Percentiles rank a stretch among this genome's conserved stretches.
Evolutionary conservation across 2,329 filamentous ascomycete species (phyloP).

Genomic region (Talaromyces pinophilus): DNA sequence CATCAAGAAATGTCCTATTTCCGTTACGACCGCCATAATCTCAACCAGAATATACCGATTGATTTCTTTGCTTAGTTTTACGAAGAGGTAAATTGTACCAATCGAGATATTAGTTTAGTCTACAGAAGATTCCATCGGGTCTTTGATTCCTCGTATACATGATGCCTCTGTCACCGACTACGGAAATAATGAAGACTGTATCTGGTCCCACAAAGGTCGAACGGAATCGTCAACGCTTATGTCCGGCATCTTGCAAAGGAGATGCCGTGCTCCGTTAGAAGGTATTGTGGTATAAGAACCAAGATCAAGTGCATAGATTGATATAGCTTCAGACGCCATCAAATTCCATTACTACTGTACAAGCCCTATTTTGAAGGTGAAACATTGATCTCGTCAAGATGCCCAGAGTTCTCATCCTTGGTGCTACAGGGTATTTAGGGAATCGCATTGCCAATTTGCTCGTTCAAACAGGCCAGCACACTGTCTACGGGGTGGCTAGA

Average conservation of each 20-base stretch:
- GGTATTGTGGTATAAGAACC: background rate
- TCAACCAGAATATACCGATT: background rate
- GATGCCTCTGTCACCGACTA: background rate
- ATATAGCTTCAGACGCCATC: background rate
- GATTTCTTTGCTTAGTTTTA: background rate
- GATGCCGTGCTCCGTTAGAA: background rate
- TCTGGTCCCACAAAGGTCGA: background rate
- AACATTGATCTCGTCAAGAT: conserved; percentile 25
- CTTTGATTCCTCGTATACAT: background rate
- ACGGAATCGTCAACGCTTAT: background rate
- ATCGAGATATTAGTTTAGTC: background rate
- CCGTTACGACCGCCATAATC: background rate
- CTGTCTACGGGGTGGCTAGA: conserved; percentile 41
- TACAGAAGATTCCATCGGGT: background rate
- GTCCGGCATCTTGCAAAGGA: background rate
- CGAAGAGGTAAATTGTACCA: background rate
- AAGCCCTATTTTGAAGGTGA: background rate
- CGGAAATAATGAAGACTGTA: background rate
- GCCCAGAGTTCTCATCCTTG: conserved; percentile 37
- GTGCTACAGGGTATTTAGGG: conserved; percentile 39
- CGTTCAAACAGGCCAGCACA: conserved; percentile 33
- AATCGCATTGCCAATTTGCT: conserved; percentile 27
- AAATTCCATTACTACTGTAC: background rate
- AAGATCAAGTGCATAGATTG: no score
- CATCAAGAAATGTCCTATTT: background rate